A percentile compares a stretch with the other conserved stretches of the same genome.
Conservation (phyloP, 2,329 filamentous ascomycete genomes). For the Penicillium vulpinum region DNA sequence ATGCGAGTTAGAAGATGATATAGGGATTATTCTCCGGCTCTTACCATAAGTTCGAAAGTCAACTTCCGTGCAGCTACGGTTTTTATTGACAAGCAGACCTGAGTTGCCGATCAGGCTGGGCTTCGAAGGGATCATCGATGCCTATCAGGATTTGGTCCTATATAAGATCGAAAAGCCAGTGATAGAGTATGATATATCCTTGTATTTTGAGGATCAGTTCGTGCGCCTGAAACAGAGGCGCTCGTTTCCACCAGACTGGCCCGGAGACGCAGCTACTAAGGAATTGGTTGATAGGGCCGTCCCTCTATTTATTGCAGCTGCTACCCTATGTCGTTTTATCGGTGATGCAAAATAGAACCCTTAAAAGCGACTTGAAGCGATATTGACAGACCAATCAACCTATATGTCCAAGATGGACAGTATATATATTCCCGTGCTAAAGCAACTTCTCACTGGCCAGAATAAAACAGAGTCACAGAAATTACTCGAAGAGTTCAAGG, state of each 20-base stretch:
- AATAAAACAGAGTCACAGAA: slow-evolving; percentile 9
- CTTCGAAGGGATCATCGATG: background rate
- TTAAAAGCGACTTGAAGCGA: slow-evolving; percentile 11
- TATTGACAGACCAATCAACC: slow-evolving; percentile 15
- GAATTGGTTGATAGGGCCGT: slow-evolving; percentile 10
- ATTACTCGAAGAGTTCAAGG: slow-evolving; percentile 3
- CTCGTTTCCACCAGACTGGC: slow-evolving; percentile 15
- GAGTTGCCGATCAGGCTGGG: slow-evolving; percentile 24
- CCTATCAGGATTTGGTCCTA: slow-evolving; percentile 27
- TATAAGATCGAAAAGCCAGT: slow-evolving; percentile 25
- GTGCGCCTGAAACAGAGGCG: background rate
- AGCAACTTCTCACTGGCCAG: slow-evolving; percentile 16
- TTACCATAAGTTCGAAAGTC: slow-evolving; percentile 15
- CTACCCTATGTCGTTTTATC: slow-evolving; percentile 19
- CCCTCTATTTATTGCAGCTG: slow-evolving; percentile 21
- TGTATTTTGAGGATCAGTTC: slow-evolving; percentile 17
- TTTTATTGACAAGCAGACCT: slow-evolving; percentile 33
- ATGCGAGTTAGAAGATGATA: slow-evolving; percentile 24
- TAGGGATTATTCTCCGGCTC: slow-evolving; percentile 24
- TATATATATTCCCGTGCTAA: slow-evolving; percentile 29
- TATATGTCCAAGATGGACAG: slow-evolving; percentile 24
- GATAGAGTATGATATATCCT: slow-evolving; percentile 25
- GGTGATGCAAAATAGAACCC: slow-evolving; percentile 9
- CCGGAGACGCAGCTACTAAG: background rate
- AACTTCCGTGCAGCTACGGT: slow-evolving; percentile 18